Evolutionary conservation across 2,329 filamentous ascomycete species (phyloP).

Genomic region (Cercospora sesami): DNA sequence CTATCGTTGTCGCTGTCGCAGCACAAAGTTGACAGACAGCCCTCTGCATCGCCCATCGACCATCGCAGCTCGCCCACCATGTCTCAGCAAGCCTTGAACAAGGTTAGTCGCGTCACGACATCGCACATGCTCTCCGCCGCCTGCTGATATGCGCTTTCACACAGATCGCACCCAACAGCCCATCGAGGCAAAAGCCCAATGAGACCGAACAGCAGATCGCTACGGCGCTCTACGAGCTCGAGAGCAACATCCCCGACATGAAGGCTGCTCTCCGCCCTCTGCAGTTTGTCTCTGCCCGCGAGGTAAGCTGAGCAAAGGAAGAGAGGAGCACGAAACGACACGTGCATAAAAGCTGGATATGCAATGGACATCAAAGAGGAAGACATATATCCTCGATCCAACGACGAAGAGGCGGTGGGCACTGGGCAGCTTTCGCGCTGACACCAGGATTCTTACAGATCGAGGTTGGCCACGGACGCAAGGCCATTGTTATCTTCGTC

Average conservation of each 20-base stretch:
- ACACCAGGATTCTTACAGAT: constrained; percentile 71
- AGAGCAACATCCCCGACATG: constrained; percentile 98
- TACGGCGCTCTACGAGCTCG: constrained; percentile 95
- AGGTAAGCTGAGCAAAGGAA: constrained; percentile 69
- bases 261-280: constrained; percentile 93
- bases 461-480: constrained; percentile 99
- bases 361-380: constrained; percentile 11
- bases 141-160: background rate
- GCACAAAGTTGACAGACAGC: background rate
- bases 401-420: constrained; percentile 55
- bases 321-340: background rate
- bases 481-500: constrained; percentile 99
- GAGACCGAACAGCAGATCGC: constrained; percentile 98
- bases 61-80: constrained; percentile 49
- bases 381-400: constrained; percentile 18
- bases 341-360: constrained; percentile 16
- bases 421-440: constrained; percentile 56
- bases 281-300: constrained; percentile 97
- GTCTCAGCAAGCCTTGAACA: constrained; percentile 77
- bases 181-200: constrained; percentile 90
- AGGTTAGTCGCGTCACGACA: constrained; percentile 47
- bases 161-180: constrained; percentile 85
- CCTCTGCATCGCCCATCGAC: constrained; percentile 12
- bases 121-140: background rate
- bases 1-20: background rate